phyloP scores from a whole-genome alignment of 441 rosid genomes.

The Flueggea neowawraea region DNA sequence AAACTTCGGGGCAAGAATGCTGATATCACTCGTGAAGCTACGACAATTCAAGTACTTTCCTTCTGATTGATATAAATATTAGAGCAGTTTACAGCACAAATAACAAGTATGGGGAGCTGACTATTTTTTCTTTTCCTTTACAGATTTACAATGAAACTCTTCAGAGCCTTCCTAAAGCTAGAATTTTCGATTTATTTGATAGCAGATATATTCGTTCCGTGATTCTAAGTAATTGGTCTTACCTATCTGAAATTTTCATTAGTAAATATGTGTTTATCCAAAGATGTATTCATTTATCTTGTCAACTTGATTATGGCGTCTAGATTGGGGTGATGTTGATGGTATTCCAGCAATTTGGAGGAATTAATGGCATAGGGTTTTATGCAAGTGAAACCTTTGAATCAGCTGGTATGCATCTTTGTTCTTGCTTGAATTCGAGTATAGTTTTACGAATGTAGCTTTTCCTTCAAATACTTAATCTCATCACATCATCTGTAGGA shows the following conservation, averaged over 20 bases:
- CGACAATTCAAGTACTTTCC: conserved; percentile 58
- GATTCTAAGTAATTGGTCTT: conserved; percentile 42
- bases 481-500: conserved; percentile 36
- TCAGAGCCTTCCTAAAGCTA: conserved; percentile 62
- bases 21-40: conserved; percentile 65
- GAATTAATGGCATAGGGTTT: conserved; percentile 80
- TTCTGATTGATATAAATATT: not conserved
- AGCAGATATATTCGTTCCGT: conserved; percentile 59
- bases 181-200: conserved; percentile 55
- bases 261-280: too few relatives aligned
- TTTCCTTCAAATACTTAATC: not conserved
- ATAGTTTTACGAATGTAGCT: not conserved
- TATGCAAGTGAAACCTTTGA: conserved; percentile 87
- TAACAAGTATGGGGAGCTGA: not conserved
- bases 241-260: not conserved
- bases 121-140: conserved; percentile 8
- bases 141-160: conserved; percentile 49
- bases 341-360: conserved; percentile 84
- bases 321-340: conserved; percentile 87
- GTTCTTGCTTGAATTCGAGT: not conserved
- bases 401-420: conserved; percentile 53
- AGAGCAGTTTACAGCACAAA: not conserved
- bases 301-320: conserved; percentile 13
- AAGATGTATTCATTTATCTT: conserved; percentile 3
- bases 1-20: conserved; percentile 65